phyloP scores from a whole-genome alignment of 805 yeast species.

The Ogataea glucozyma region DNA sequence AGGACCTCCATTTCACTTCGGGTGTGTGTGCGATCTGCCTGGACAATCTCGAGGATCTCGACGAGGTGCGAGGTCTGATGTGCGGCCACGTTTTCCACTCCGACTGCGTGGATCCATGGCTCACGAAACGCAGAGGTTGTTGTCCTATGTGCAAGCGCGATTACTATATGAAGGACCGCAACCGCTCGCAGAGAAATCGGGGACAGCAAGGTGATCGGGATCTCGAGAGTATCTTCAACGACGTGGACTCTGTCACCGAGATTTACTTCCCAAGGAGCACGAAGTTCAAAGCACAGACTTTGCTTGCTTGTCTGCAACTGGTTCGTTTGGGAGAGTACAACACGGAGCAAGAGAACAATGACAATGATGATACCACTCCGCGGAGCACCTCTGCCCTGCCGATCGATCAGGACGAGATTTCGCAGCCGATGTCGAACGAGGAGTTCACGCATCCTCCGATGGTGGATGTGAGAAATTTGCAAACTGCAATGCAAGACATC shows the following conservation, averaged over 20 bases:
- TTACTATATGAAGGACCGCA: constrained; percentile 46
- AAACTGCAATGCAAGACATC: constrained; percentile 26
- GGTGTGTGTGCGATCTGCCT: constrained; percentile 81
- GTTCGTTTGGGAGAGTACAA: constrained; percentile 19
- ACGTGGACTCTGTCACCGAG: constrained; percentile 21
- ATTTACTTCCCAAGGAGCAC: constrained; percentile 28
- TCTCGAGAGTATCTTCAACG: constrained; percentile 26
- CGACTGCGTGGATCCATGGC: constrained; percentile 81
- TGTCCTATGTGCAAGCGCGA: constrained; percentile 84
- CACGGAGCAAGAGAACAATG: background rate
- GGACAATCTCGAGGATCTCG: constrained; percentile 62
- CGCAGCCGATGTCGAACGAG: constrained; percentile 9
- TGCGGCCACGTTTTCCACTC: constrained; percentile 86
- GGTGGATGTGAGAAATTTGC: constrained; percentile 27
- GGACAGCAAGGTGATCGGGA: constrained; percentile 25
- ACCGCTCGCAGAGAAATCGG: constrained; percentile 7
- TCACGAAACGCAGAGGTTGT: constrained; percentile 69
- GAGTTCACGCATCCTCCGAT: constrained; percentile 29
- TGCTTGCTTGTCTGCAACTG: constrained; percentile 25
- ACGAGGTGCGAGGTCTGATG: constrained; percentile 66
- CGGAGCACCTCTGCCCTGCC: constrained; percentile 1
- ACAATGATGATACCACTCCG: too few relatives aligned
- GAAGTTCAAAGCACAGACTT: constrained; percentile 28
- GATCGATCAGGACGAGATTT: constrained; percentile 3
- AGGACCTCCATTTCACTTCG: constrained; percentile 52